Evolutionary conservation across 805 yeast genomes (phyloP), one percentile per base, ranked within the genome.

Genomic region (Candida nanaspora): DNA sequence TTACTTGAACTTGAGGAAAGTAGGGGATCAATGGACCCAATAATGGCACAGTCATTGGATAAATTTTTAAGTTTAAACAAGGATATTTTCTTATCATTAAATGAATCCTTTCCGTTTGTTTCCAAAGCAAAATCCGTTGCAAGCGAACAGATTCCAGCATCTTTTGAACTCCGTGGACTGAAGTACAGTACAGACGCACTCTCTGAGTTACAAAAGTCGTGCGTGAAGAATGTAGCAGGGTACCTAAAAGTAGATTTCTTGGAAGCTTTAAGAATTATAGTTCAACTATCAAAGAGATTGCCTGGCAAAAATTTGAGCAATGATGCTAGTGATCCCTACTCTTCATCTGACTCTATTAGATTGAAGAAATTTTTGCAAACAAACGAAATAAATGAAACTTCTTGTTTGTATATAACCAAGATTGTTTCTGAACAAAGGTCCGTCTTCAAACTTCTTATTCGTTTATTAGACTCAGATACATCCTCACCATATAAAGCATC

Each of bases 391-490:
- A 62, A 59, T 41, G 61, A 64, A 33, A 50, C 66, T 29, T 43
- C 64, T 15, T 38, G 55, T 14, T 46, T 67, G n/a, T 65, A 69
- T 50, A 59, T 64, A 8, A 53, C 62, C 18, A 56, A 55, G n/a
- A 60, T 74, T 1, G 56, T 77, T 41, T 58, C 67, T 41, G 86
- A 81, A 50, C 69, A 82, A 51, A 61, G 78, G 44, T 55, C 65
- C 1, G 58, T 76, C 0, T 50, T 78, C n/a, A 64, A 67, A 32
- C 56, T 74, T 3, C 62, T 69, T 1, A 51, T 65, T 31, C 65
- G 61, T 47, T 51, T 69, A 30, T 50, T 69, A 8, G 16, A 31
- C 4, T 16, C 22, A 8, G 34, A 31, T 7, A 19, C 7, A 5
- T 6, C 5, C 19, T 5, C 33, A 6, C 11, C 6, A 27, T 15